These are phyloP conservation scores for Farysia itapuensis DNA, from an alignment of 1,284 basidiomycete species.

Conservation along the genomic window DNA sequence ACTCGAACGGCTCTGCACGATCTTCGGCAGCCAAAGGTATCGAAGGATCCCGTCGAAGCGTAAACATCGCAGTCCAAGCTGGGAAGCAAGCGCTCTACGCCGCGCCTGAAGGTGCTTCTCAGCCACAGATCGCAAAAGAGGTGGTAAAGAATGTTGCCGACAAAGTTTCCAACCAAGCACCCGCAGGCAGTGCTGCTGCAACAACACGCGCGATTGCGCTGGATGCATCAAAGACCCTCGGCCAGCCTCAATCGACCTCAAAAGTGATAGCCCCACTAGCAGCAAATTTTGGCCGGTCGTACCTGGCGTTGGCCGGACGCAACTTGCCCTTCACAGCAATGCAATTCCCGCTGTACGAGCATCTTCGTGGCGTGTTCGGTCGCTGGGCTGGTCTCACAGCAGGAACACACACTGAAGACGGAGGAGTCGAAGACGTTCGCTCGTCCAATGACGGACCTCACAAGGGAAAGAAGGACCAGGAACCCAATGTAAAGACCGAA, in stretches of 20 bases:
- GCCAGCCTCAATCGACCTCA: constrained; percentile 1
- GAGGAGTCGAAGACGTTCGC: constrained; percentile 31
- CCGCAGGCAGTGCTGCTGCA: constrained; percentile 25
- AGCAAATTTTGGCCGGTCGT: constrained; percentile 31
- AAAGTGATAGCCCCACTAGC: constrained; percentile 9
- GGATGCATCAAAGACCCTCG: constrained; percentile 15
- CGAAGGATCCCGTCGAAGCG: too few relatives aligned
- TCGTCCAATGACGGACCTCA: constrained; percentile 12
- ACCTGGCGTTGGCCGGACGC: constrained; percentile 44
- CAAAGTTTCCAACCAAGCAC: constrained; percentile 16
- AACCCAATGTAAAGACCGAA: constrained; percentile 12
- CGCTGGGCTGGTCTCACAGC: constrained; percentile 30
- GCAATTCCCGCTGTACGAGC: constrained; percentile 54
- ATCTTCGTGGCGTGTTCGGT: constrained; percentile 23
- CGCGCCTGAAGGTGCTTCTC: constrained; percentile 4
- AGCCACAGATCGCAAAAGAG: constrained; percentile 9
- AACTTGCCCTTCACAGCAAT: constrained; percentile 54
- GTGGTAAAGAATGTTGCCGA: constrained; percentile 19
- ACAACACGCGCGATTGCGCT: constrained; percentile 21
- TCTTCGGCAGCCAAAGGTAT: background rate
- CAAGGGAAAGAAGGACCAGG: constrained; percentile 8
- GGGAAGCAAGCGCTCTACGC: constrained; percentile 13
- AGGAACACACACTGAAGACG: constrained; percentile 30
- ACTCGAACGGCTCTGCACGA: background rate
- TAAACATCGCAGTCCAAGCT: constrained; percentile 7